Base-by-base conservation (phyloP, 805 yeast species). In the Danielia oregonensis region DNA sequence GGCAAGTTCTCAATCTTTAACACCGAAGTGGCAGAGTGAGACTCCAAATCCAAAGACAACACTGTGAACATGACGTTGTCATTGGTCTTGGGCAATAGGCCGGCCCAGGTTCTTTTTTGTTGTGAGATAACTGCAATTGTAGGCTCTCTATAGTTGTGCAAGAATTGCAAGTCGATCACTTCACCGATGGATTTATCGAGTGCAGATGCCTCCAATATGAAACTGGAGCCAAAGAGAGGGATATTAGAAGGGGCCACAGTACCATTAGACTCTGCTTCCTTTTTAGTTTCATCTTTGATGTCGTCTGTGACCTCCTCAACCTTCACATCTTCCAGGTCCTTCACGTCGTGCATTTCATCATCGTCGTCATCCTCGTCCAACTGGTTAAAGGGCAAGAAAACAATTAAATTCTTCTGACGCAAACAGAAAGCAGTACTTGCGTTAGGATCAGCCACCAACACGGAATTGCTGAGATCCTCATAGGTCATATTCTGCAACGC, bases 111-210 rank as follows among this genome's bases (percentile, higher is more conserved):
- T 13, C 73, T 67, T 12, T 60, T 45, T 29, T 51, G 63, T 21
- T 77, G 76, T 34, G 78, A 73, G 17, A 87, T 53, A 4, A 87
- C 68, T 0, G 83, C 91, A 14, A 87, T 46, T 0, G 97, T 89
- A 0, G 97, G 95, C 39, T 82, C 93, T 44, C 82, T 65, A 52
- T 86, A 91, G 36, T 81, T 81, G 50, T 78, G 59, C 25, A 91
- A 57, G 53, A 85, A 89, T 31, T 76, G 78, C 46, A 82, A 69
- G 51, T 86, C 95, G 2, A 82, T 65, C 11, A 93, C 75, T 42
- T 79, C 77, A 2, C 68, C 72, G 29, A 88, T 68, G 4, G 74
- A 67, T 0, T 75, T 48, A 44, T 81, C 79, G 24, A 91, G 61
- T 17, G 72, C 63, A 1, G 72, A 61, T 0, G 82, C 78, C 31